Evolutionary conservation across 179 eudicot genomes (phyloP).

Genomic region (Beta corolliflora): DNA sequence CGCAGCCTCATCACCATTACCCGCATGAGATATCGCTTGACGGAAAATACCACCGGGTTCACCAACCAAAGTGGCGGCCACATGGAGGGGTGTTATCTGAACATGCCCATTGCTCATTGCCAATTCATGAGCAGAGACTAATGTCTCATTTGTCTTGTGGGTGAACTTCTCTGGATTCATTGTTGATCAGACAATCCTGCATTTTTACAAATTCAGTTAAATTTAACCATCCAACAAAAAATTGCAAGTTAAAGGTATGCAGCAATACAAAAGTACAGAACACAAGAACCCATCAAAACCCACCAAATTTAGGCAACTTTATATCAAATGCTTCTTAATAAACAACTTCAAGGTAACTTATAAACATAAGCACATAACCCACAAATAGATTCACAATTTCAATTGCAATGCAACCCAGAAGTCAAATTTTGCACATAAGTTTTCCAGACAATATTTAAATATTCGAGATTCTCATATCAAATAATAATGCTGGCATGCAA

Average conservation of each 20-base stretch:
- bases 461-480: background rate
- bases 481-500: background rate
- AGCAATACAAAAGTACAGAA: background rate
- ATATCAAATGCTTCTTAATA: background rate
- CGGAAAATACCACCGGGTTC: conserved; percentile 63
- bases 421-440: background rate
- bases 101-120: conserved; percentile 63
- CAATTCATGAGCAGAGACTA: conserved; percentile 60
- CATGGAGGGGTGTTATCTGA: conserved; percentile 74
- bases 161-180: conserved; percentile 86
- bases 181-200: conserved; percentile 1
- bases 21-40: conserved; percentile 64
- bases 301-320: background rate
- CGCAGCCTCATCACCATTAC: conserved; percentile 56
- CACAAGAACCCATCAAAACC: background rate
- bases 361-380: background rate
- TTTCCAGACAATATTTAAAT: background rate
- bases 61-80: conserved; percentile 50
- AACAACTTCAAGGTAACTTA: background rate
- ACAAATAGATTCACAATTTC: background rate
- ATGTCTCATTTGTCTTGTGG: conserved; percentile 76
- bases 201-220: background rate
- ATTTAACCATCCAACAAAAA: background rate
- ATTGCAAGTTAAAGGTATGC: background rate
- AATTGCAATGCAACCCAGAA: background rate